Conservation (phyloP, 768 basidiomycete species). For the Amylocystis lapponica region DNA sequence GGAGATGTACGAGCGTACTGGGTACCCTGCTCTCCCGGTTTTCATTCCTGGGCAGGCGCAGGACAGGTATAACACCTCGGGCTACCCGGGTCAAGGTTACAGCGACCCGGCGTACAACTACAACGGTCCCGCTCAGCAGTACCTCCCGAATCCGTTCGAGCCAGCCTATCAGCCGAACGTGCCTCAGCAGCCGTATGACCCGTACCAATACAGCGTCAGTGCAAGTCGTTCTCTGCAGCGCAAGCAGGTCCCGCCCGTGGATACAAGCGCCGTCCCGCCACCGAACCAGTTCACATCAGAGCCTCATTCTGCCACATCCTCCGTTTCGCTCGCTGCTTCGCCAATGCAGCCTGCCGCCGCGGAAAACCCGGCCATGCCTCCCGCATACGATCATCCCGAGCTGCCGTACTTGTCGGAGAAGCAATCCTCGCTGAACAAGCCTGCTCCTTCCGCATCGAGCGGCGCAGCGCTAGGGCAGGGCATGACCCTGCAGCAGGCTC, state of each 20-base stretch:
- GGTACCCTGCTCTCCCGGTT: slow-evolving; percentile 5
- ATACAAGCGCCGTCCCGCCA: slow-evolving; percentile 1
- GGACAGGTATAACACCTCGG: slow-evolving; percentile 5
- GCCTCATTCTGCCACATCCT: too few species aligned
- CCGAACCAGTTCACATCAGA: too few species aligned
- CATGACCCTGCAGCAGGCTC: neutral
- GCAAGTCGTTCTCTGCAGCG: neutral
- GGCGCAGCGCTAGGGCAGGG: slow-evolving; percentile 1
- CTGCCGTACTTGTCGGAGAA: neutral
- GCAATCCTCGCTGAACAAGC: slow-evolving; percentile 16
- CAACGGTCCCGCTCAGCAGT: neutral
- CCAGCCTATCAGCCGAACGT: slow-evolving; percentile 1
- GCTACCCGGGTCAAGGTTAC: neutral
- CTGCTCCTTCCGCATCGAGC: slow-evolving; percentile 4
- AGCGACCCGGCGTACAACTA: neutral
- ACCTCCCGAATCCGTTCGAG: too few species aligned
- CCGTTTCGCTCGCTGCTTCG: slow-evolving; percentile 7
- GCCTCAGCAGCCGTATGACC: neutral
- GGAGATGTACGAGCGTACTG: slow-evolving; percentile 11
- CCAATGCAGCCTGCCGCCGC: slow-evolving; percentile 10
- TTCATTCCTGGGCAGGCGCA: slow-evolving; percentile 3
- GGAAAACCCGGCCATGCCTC: slow-evolving; percentile 10
- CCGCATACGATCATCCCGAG: neutral
- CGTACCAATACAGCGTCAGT: neutral
- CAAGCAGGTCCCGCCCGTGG: slow-evolving; percentile 3